Evolutionary conservation across 768 basidiomycete species (phyloP).

Genomic region (Lactifluus piperatus): DNA sequence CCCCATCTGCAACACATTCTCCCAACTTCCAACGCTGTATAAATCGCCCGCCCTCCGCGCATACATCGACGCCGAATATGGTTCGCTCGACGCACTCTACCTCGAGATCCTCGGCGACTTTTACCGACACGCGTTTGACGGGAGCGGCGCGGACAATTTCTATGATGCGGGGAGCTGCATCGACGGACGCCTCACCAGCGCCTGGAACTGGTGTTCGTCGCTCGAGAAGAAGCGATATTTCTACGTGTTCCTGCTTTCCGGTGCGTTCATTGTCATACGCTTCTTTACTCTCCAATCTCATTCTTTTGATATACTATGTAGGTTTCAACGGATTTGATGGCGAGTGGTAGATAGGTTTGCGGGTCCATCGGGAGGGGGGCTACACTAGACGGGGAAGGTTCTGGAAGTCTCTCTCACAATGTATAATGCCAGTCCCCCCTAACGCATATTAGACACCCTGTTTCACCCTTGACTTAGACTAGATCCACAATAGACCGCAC

Average conservation of each 20-base stretch:
- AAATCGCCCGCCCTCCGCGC: constrained; percentile 61
- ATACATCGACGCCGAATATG: constrained; percentile 79
- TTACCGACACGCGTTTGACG: constrained; percentile 83
- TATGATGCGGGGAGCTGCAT: constrained; percentile 82
- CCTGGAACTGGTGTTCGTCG: constrained; percentile 86
- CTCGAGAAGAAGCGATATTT: constrained; percentile 85
- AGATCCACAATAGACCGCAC: neutral
- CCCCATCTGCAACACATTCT: constrained; percentile 76
- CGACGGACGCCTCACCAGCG: constrained; percentile 79
- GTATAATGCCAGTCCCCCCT: neutral
- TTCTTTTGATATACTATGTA: constrained; percentile 24
- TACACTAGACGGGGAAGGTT: neutral
- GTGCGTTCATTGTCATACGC: constrained; percentile 33
- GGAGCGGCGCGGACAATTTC: constrained; percentile 86
- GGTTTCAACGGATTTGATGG: constrained; percentile 84
- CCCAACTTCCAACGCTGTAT: constrained; percentile 57
- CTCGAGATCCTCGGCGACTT: constrained; percentile 75
- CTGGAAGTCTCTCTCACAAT: neutral
- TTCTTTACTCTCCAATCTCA: neutral
- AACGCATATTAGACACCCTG: neutral
- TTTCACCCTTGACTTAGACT: neutral
- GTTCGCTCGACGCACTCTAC: constrained; percentile 57
- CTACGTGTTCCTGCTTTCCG: constrained; percentile 66
- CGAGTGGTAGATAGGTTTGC: constrained; percentile 46
- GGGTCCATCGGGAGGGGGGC: neutral